Percentiles rank a stretch among this genome's conserved stretches.
Evolutionary conservation across 768 basidiomycete species (phyloP).

Genomic region (Tylopilus sp.): DNA sequence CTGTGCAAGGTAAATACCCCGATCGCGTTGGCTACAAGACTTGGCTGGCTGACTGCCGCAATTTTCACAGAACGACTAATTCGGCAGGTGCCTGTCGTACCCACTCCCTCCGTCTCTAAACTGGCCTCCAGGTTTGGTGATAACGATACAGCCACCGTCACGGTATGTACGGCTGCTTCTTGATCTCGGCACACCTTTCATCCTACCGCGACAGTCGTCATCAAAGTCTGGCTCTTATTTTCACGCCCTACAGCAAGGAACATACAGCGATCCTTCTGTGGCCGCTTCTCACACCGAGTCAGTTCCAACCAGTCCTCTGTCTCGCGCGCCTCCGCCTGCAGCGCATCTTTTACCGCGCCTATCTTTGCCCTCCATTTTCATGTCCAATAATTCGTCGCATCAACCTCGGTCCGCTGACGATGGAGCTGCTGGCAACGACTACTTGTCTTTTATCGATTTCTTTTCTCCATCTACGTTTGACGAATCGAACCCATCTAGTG

Average conservation of each 20-base stretch:
- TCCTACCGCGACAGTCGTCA: slow-evolving; percentile 17
- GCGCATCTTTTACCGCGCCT: slow-evolving; percentile 28
- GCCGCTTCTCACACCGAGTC: slow-evolving; percentile 29
- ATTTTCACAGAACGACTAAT: slow-evolving; percentile 13
- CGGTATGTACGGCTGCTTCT: slow-evolving; percentile 8
- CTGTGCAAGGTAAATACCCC: slow-evolving; percentile 24
- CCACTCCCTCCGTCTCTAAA: slow-evolving; percentile 5
- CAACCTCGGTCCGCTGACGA: slow-evolving; percentile 19
- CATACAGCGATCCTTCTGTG: slow-evolving; percentile 1
- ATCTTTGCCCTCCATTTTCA: slow-evolving; percentile 16
- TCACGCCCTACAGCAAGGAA: neutral
- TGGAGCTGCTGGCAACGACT: slow-evolving; percentile 33
- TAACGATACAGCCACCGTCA: slow-evolving; percentile 21
- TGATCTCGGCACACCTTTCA: slow-evolving; percentile 4
- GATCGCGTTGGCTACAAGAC: neutral
- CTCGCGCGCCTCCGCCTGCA: slow-evolving; percentile 40
- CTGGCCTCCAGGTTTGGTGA: slow-evolving; percentile 17
- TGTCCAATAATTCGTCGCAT: slow-evolving; percentile 18
- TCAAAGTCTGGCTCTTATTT: slow-evolving; percentile 17
- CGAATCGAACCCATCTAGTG: slow-evolving; percentile 2
- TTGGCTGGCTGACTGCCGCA: neutral
- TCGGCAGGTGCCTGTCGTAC: slow-evolving; percentile 9
- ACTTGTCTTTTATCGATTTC: slow-evolving; percentile 48
- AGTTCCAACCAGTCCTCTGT: slow-evolving; percentile 25
- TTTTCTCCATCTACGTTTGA: slow-evolving; percentile 30